Conservation (phyloP, 352 stramenopile species). For the Aphanomyces astaci region DNA sequence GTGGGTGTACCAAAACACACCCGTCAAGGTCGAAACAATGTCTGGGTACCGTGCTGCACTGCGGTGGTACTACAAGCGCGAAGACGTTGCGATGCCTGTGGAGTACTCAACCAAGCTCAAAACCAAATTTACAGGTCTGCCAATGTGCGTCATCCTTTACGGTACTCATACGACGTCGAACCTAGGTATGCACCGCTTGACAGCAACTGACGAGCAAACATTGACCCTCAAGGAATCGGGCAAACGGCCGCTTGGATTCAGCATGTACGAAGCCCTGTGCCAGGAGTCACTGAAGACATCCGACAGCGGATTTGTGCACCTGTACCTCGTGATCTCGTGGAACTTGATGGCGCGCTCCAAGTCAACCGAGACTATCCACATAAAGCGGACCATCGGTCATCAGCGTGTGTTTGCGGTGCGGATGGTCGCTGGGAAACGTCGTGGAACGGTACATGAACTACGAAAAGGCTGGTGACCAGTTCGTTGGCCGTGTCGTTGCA, state of each 20-base stretch:
- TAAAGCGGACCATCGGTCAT: too few species aligned
- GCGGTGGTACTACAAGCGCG: neutral
- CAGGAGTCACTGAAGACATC: neutral
- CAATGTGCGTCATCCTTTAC: neutral
- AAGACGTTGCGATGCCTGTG: neutral
- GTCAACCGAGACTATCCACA: neutral
- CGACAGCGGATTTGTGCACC: conserved; percentile 3
- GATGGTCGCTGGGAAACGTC: too few species aligned
- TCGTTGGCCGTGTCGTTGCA: too few species aligned
- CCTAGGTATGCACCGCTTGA: neutral
- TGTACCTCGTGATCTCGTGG: neutral
- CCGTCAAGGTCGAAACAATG: neutral
- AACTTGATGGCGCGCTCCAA: conserved; percentile 5
- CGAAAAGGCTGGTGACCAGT: too few species aligned
- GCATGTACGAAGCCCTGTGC: neutral
- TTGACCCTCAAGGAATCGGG: neutral
- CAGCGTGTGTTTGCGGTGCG: too few species aligned
- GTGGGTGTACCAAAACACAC: neutral
- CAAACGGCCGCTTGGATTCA: conserved; percentile 3
- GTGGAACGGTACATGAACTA: too few species aligned
- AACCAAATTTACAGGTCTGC: neutral
- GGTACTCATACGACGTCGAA: neutral
- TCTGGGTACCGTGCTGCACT: neutral
- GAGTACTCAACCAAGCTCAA: neutral
- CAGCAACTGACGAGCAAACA: neutral